Percentiles rank a stretch among this genome's conserved stretches.
Evolutionary conservation across 768 basidiomycete species (phyloP).

Genomic region (Gelatoporia subvermispora): DNA sequence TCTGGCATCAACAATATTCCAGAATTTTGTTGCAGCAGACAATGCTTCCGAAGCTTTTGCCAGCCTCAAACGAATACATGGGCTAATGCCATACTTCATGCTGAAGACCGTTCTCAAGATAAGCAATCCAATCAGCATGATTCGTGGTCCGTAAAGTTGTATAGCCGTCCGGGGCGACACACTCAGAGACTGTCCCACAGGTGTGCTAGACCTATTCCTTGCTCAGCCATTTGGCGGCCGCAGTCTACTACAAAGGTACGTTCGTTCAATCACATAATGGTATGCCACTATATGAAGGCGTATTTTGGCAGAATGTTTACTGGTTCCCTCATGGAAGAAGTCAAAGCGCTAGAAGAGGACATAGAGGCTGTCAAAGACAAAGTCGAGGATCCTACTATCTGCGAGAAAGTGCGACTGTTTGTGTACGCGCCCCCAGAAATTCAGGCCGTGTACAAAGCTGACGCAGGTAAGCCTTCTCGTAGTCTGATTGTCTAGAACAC

Average conservation of each 20-base stretch:
- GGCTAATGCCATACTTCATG: conserved; percentile 96
- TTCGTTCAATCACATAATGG: neutral
- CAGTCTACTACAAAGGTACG: conserved; percentile 82
- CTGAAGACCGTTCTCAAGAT: conserved; percentile 88
- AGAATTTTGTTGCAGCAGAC: conserved; percentile 90
- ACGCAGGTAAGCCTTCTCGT: conserved; percentile 61
- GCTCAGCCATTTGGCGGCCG: conserved; percentile 95
- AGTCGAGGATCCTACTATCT: conserved; percentile 82
- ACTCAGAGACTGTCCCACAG: conserved; percentile 23
- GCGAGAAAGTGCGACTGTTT: conserved; percentile 82
- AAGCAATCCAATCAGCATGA: conserved; percentile 95
- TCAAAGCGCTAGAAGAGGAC: conserved; percentile 77
- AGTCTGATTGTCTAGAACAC: neutral
- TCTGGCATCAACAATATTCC: conserved; percentile 93
- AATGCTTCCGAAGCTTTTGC: conserved; percentile 86
- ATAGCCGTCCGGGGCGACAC: neutral
- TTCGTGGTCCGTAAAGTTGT: conserved; percentile 56
- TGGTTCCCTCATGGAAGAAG: conserved; percentile 86
- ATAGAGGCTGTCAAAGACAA: conserved; percentile 85
- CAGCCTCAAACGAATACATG: conserved; percentile 87
- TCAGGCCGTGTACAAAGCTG: conserved; percentile 73
- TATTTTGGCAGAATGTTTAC: conserved; percentile 81
- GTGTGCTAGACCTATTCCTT: conserved; percentile 88
- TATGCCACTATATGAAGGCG: neutral
- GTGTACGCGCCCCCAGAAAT: conserved; percentile 86